These are phyloP conservation scores for Claviceps africana DNA, from an alignment of 2,329 filamentous ascomycete genomes.

Conservation along the genomic window DNA sequence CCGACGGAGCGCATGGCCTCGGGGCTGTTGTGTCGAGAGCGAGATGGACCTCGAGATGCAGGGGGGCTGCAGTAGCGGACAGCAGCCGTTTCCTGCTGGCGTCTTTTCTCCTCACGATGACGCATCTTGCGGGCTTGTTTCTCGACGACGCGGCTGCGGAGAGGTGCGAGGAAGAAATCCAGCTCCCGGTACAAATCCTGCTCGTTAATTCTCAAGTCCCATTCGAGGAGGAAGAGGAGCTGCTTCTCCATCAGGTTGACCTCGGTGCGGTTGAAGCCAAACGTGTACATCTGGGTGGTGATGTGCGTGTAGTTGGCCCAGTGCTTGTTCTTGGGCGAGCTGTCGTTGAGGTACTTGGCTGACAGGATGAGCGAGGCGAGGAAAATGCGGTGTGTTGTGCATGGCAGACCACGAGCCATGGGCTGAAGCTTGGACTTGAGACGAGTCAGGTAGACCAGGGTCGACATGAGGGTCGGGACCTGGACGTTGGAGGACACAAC, in stretches of 20 bases:
- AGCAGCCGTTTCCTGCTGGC: conserved; percentile 24
- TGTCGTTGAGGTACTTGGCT: conserved; percentile 97
- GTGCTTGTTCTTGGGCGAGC: conserved; percentile 99
- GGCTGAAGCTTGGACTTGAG: conserved; percentile 76
- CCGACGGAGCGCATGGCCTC: conserved; percentile 26
- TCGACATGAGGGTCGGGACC: conserved; percentile 93
- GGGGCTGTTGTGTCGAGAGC: conserved; percentile 26
- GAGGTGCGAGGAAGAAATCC: conserved; percentile 75
- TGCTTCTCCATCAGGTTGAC: conserved; percentile 99
- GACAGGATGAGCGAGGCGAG: conserved; percentile 72
- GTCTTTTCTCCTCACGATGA: conserved; percentile 31
- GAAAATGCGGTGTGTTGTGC: conserved; percentile 96
- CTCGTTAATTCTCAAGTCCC: conserved; percentile 77
- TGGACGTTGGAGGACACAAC: conserved; percentile 91
- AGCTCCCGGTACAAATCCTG: conserved; percentile 79
- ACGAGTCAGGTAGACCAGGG: conserved; percentile 80
- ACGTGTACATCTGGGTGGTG: conserved; percentile 48
- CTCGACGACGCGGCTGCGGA: conserved; percentile 47
- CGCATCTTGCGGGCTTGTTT: conserved; percentile 36
- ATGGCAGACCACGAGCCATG: conserved; percentile 89
- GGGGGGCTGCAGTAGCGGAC: conserved; percentile 32
- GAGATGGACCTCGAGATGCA: conserved; percentile 29
- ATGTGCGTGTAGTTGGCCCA: conserved; percentile 90
- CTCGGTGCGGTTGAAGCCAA: conserved; percentile 87
- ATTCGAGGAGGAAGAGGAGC: conserved; percentile 84